These are phyloP conservation scores for Hypoxylon sp. DNA, from an alignment of 2,329 filamentous ascomycete species.

Conservation along the genomic window DNA sequence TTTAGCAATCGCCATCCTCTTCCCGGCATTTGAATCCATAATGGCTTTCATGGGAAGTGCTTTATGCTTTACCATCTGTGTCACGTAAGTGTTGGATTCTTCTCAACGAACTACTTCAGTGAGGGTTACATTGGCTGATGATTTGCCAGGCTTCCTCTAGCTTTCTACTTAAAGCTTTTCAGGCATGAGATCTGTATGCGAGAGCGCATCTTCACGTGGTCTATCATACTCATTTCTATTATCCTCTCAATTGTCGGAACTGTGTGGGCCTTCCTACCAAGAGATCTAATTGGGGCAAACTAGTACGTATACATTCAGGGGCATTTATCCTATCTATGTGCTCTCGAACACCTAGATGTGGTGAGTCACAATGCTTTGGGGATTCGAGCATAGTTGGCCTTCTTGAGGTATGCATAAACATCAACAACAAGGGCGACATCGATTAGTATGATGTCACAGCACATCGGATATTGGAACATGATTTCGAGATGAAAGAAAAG, in stretches of 20 bases:
- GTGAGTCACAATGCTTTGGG: not conserved
- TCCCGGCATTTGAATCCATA: constrained; percentile 87
- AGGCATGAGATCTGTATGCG: constrained; percentile 73
- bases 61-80: constrained; percentile 93
- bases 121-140: constrained; percentile 6
- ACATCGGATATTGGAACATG: not conserved
- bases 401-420: not conserved
- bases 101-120: constrained; percentile 3
- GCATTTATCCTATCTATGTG: not conserved
- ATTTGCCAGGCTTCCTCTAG: constrained; percentile 74
- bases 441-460: constrained; percentile 3
- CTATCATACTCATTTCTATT: constrained; percentile 76
- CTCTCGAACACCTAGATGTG: not conserved
- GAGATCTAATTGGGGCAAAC: constrained; percentile 73
- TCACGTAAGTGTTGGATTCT: constrained; percentile 68
- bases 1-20: constrained; percentile 76
- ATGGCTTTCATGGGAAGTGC: constrained; percentile 92
- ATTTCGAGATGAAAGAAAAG: not conserved
- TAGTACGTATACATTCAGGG: not conserved
- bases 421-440: constrained; percentile 10
- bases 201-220: constrained; percentile 77
- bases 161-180: constrained; percentile 93
- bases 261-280: constrained; percentile 88
- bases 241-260: constrained; percentile 82
- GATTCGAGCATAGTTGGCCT: not conserved